Evolutionary conservation across 169 alveolate genomes (phyloP), one percentile per base, ranked within the genome.

Genomic region (Eimeria acervulina): DNA sequence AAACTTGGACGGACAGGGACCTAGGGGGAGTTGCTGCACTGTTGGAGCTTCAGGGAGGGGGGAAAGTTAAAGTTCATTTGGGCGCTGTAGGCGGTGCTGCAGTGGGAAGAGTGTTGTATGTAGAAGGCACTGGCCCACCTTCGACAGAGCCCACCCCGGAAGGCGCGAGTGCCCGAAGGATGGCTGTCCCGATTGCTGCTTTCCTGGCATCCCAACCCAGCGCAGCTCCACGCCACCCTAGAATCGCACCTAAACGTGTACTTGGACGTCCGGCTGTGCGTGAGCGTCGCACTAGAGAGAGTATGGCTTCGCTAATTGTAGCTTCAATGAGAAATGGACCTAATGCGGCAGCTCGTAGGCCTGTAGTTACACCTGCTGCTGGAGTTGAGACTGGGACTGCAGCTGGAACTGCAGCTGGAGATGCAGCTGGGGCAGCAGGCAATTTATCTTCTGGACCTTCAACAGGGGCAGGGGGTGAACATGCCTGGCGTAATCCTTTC

Each of bases 361-460:
- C 12, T 12, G 12, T 12, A 47, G 55, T 5, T 47, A 12, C 19
- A 47, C 5, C 55, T 7, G 55, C 72, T 23, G 13, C 72, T 61
- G 72, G 36, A 61, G 13, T 36, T 19, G 72, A 4, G 26, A 4
- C 72, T 28, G 19, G 40, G n/a, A 33, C n/a, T 66, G 78, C 78
- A 66, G 78, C 78, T 31, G 78, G 1, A 66, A 31, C 44, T n/a
- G 78, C 78, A 66, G 19, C 78, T 66, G 78, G 78, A 28, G 26
- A 1, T 66, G 78, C 19, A 31, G 44, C 72, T 61, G 72, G 72
- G 36, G 6, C 74, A 7, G 33, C 19, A 26, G 74, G 7, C 31
- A 26, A 61, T 3, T 4, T 36, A 36, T 12, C 4, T 0, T 40
- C 52, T 33, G 63, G 52, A 7, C 6, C 52, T 76, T 40, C 84